A percentile compares a stretch with the other conserved stretches of the same genome.
These are phyloP conservation scores for Dactylonectria macrodidyma DNA, from an alignment of 2,329 filamentous ascomycete genomes.

Conservation along the genomic window DNA sequence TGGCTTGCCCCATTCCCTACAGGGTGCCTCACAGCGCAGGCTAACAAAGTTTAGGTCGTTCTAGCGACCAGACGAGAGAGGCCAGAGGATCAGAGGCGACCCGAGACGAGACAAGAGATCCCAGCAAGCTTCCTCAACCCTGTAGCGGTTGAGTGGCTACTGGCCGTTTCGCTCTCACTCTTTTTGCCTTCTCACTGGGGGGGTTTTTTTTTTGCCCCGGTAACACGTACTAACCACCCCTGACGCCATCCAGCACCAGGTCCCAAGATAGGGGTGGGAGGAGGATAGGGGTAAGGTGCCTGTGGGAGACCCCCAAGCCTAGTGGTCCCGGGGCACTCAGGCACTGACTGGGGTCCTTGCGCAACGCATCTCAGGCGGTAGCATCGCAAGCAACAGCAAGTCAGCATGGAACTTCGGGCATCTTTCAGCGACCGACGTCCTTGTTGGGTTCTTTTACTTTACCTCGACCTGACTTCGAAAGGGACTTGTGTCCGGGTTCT, in stretches of 20 bases:
- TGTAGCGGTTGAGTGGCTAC: not conserved
- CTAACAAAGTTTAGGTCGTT: constrained; percentile 27
- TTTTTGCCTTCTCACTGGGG: not conserved
- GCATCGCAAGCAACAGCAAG: not conserved
- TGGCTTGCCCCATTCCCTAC: constrained; percentile 22
- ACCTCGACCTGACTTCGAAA: not conserved
- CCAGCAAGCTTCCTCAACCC: constrained; percentile 12
- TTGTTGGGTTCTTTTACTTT: constrained; percentile 6
- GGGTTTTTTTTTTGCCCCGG: constrained; percentile 15
- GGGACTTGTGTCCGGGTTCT: constrained; percentile 12
- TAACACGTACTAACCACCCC: constrained; percentile 32
- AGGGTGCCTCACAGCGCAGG: constrained; percentile 26
- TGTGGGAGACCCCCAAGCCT: constrained; percentile 13
- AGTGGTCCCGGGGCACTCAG: constrained; percentile 17
- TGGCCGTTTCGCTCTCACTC: constrained; percentile 7
- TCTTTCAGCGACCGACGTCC: constrained; percentile 11
- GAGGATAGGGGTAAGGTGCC: constrained; percentile 31
- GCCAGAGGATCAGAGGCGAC: constrained; percentile 11
- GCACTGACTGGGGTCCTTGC: constrained; percentile 19
- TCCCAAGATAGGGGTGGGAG: constrained; percentile 42
- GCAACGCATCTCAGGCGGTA: constrained; percentile 22
- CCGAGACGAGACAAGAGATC: constrained; percentile 26
- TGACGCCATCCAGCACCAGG: constrained; percentile 40
- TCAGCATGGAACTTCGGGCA: constrained; percentile 21
- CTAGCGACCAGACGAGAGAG: constrained; percentile 14